Conservation (phyloP, 1,284 basidiomycete genomes). For the Ceratobasidium sp. region DNA sequence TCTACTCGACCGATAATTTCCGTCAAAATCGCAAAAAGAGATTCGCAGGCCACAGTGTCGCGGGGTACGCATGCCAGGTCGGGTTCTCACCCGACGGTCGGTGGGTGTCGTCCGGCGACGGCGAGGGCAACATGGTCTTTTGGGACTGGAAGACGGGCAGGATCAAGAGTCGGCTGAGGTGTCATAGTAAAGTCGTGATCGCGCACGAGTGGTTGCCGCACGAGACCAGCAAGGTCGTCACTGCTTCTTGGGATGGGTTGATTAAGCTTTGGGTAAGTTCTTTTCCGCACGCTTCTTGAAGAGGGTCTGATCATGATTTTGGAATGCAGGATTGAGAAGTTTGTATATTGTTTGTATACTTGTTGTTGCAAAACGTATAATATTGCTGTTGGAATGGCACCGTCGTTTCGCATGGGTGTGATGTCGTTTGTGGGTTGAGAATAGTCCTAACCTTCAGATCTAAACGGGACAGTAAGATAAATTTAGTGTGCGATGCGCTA, state of each 20-base stretch:
- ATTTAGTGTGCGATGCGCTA: too few species aligned
- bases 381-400: not conserved
- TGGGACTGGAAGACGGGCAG: constrained; percentile 99
- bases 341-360: not conserved
- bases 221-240: constrained; percentile 96
- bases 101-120: constrained; percentile 96
- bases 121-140: constrained; percentile 93
- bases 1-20: constrained; percentile 97
- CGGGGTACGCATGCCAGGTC: constrained; percentile 96
- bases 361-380: not conserved
- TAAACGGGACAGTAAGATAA: too few species aligned
- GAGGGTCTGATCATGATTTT: not conserved
- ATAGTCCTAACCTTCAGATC: too few species aligned
- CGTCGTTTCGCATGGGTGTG: not conserved
- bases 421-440: too few species aligned
- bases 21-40: constrained; percentile 98
- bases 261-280: constrained; percentile 88
- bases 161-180: constrained; percentile 87
- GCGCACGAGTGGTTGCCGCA: constrained; percentile 98
- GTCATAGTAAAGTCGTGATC: constrained; percentile 95
- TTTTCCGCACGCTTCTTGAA: not conserved
- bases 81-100: constrained; percentile 98
- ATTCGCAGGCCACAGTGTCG: constrained; percentile 95
- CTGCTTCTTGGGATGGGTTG: constrained; percentile 95
- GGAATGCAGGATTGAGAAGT: not conserved